Evolutionary conservation across 495 filamentous ascomycete genomes (phyloP), one percentile per base, ranked within the genome.

Genomic region (Neurospora hispaniola): DNA sequence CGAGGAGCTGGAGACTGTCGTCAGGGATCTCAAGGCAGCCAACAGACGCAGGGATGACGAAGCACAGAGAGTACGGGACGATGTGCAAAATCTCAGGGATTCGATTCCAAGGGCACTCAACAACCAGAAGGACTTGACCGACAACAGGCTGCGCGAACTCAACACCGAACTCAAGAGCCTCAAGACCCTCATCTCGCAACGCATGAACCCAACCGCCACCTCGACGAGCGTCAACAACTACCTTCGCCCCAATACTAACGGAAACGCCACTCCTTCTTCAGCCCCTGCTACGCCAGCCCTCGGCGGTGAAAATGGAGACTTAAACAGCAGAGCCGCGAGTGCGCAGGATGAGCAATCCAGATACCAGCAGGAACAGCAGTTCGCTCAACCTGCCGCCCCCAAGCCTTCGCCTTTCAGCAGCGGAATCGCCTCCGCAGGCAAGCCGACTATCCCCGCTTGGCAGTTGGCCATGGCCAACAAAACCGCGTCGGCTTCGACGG

Each of bases 151-250:
- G 69, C 92, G 89, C 80, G 96, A 98, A 71, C 87, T 99, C 70
- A 91, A 93, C 72, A 87, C 86, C 11, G 96, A 99, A 81, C 85
- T 99, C 73, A 94, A 92, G 88, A 97, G 94, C 80, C 83, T 99
- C 73, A 98, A 98, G 84, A 90, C 90, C 23, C 84, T 99, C 71
- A 85, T 98, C 79, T 89, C 88, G 59, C 96, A 96, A 81, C 86
- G 93, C 75, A 88, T 97, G 83, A 89, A 89, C 75, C 80, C 83
- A 59, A 79, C 80, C 40, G 80, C 82, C 73, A 82, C 80, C 40
- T 76, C 76, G 41, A 82, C 78, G 7, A 80, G 74, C 70, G 73
- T 77, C 41, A 78, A 78, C 75, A 78, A 78, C 74, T 78, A 79
- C 73, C 76, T 84, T 70, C 75, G 84, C 75, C 77, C 82, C 12